phyloP scores from a whole-genome alignment of 2,329 filamentous ascomycete genomes.

The Penicillium sp. region DNA sequence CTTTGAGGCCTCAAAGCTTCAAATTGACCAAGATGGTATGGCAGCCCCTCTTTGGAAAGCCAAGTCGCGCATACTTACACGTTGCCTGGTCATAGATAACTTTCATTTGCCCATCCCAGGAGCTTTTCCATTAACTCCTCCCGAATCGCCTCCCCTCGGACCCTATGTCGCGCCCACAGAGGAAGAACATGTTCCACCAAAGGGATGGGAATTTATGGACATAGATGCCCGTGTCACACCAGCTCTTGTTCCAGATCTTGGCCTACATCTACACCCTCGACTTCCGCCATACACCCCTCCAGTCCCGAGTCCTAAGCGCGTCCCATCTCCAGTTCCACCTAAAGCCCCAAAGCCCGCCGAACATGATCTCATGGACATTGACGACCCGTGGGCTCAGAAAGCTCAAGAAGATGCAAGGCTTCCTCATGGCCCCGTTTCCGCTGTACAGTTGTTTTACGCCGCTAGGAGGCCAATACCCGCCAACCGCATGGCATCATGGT shows the following conservation, averaged over 20 bases:
- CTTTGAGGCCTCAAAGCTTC: not conserved
- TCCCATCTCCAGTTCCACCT: constrained; percentile 1
- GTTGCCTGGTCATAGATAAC: not conserved
- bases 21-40: not conserved
- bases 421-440: constrained; percentile 31
- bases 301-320: constrained; percentile 1
- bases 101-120: constrained; percentile 15
- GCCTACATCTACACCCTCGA: constrained; percentile 16
- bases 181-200: constrained; percentile 5
- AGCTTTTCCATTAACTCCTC: constrained; percentile 19
- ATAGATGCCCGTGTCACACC: constrained; percentile 8
- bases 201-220: constrained; percentile 10
- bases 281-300: constrained; percentile 2
- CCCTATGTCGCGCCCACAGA: not conserved
- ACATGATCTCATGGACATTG: constrained; percentile 10
- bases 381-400: constrained; percentile 25
- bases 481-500: constrained; percentile 32
- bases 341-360: constrained; percentile 2
- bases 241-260: constrained; percentile 20
- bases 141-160: constrained; percentile 17
- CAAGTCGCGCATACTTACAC: constrained; percentile 3
- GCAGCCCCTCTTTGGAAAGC: not conserved
- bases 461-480: constrained; percentile 23
- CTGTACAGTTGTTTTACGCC: constrained; percentile 30
- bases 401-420: constrained; percentile 13